Percentiles rank a stretch among this genome's conserved stretches.
Conservation (phyloP, 306 rosid genomes). For the Ziziphus jujuba region DNA sequence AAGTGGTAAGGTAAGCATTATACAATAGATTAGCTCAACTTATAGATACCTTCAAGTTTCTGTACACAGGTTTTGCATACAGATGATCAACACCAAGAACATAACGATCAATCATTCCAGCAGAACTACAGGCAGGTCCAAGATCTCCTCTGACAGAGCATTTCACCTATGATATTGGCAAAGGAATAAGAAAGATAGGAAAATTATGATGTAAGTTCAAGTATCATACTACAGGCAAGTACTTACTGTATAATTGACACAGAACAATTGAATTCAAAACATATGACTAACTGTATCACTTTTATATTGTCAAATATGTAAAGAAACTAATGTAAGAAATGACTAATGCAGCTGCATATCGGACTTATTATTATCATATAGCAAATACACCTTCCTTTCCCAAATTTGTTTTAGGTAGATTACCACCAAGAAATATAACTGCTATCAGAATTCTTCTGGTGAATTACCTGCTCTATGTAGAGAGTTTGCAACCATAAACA, state of each 20-base stretch:
- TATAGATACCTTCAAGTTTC: constrained; percentile 73
- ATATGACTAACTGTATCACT: background rate
- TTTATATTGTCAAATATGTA: background rate
- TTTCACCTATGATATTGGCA: constrained; percentile 52
- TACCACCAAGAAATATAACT: background rate
- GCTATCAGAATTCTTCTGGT: background rate
- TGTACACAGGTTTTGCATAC: constrained; percentile 73
- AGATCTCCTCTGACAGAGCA: constrained; percentile 85
- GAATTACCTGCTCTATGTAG: background rate
- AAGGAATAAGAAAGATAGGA: constrained; percentile 33
- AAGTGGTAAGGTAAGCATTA: constrained; percentile 2
- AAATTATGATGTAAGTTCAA: background rate
- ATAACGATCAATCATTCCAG: constrained; percentile 87
- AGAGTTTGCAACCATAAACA: background rate
- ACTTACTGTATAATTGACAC: background rate
- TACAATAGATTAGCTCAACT: constrained; percentile 20
- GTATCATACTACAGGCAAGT: background rate
- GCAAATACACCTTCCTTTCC: background rate
- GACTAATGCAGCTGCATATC: background rate
- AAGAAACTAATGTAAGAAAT: constrained; percentile 13
- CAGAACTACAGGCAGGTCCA: constrained; percentile 93
- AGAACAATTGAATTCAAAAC: background rate
- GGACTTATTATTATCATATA: no score
- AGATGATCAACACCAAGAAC: constrained; percentile 71
- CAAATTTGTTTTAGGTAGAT: background rate